A percentile compares a stretch with the other conserved stretches of the same genome.
phyloP scores from a whole-genome alignment of 306 rosid genomes.

The Cucumis sativus region DNA sequence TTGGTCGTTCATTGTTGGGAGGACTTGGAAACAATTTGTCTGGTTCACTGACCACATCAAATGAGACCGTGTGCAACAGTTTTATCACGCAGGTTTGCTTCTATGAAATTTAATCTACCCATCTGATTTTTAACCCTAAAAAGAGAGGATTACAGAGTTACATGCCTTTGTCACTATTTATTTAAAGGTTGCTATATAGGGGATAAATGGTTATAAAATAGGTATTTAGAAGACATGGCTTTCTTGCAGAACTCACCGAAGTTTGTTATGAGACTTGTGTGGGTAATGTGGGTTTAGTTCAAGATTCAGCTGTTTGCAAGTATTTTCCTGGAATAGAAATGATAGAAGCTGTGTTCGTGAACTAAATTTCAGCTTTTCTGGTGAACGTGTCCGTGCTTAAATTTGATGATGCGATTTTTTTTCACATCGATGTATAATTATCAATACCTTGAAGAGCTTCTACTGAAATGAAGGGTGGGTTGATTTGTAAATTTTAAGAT shows the following conservation, averaged over 20 bases:
- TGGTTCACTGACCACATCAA: constrained; percentile 32
- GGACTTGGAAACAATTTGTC: constrained; percentile 35
- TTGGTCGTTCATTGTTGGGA: constrained; percentile 53
- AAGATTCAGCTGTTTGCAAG: neutral
- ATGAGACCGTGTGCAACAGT: constrained; percentile 28
- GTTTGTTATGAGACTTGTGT: neutral
- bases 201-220: neutral
- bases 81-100: constrained; percentile 50
- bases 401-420: neutral
- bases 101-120: neutral
- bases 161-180: neutral
- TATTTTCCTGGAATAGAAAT: neutral
- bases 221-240: neutral
- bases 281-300: neutral
- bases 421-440: neutral
- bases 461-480: neutral
- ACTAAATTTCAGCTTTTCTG: neutral
- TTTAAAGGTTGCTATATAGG: neutral
- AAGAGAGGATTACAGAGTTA: neutral
- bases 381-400: neutral
- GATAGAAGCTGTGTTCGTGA: neutral
- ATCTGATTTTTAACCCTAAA: neutral
- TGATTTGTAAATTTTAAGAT: neutral
- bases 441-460: neutral
- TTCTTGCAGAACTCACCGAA: neutral